Evolutionary conservation across 352 stramenopile genomes (phyloP).

Genomic region (Pythium diclinum): DNA sequence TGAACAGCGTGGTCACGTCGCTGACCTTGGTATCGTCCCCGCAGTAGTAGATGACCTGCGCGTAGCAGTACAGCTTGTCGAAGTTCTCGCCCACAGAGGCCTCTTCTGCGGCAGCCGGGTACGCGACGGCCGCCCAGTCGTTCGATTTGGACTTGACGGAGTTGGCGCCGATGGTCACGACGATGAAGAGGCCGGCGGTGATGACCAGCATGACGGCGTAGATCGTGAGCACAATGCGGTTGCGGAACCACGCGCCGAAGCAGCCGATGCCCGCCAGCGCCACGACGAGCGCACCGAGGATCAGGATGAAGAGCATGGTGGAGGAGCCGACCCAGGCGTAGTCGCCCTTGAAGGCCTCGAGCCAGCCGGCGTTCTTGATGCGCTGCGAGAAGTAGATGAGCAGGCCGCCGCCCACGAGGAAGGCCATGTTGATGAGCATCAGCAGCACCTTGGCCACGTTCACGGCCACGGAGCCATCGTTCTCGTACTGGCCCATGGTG

Average conservation of each 20-base stretch:
- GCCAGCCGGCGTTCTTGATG: slow-evolving; percentile 61
- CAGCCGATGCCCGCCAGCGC: slow-evolving; percentile 60
- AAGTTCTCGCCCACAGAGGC: slow-evolving; percentile 60
- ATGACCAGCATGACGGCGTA: slow-evolving; percentile 68
- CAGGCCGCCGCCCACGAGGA: slow-evolving; percentile 71
- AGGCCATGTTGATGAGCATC: slow-evolving; percentile 82
- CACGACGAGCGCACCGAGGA: slow-evolving; percentile 66
- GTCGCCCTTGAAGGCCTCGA: slow-evolving; percentile 68
- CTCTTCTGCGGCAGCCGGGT: slow-evolving; percentile 47
- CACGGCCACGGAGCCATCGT: slow-evolving; percentile 41
- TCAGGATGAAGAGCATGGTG: slow-evolving; percentile 66
- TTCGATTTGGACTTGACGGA: slow-evolving; percentile 54
- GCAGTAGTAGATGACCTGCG: slow-evolving; percentile 81
- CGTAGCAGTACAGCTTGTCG: slow-evolving; percentile 79
- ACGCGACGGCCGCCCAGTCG: slow-evolving; percentile 40
- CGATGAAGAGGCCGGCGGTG: slow-evolving; percentile 55
- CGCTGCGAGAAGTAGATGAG: slow-evolving; percentile 81
- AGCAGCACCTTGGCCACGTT: slow-evolving; percentile 79
- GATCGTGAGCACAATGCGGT: slow-evolving; percentile 64
- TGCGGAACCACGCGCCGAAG: slow-evolving; percentile 64
- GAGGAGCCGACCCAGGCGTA: slow-evolving; percentile 62
- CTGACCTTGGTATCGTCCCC: slow-evolving; percentile 10
- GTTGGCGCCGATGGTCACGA: slow-evolving; percentile 56
- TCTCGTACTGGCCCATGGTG: slow-evolving; percentile 50
- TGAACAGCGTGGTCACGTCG: slow-evolving; percentile 27